These are phyloP conservation scores for Pseudozyma tsukubaensis DNA, from an alignment of 1,284 basidiomycete genomes.

Conservation along the genomic window DNA sequence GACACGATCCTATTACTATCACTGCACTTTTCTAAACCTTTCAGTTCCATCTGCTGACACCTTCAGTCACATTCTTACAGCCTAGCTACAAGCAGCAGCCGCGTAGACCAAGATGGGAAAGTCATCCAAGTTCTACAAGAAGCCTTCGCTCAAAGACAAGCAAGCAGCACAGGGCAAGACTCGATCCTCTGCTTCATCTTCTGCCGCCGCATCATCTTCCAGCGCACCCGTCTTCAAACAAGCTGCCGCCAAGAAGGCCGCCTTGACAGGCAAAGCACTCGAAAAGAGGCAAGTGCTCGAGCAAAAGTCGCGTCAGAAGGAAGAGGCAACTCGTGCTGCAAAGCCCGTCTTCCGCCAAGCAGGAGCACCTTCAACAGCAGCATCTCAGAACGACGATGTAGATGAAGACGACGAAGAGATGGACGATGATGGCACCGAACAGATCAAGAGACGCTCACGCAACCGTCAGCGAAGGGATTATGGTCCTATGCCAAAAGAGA, in stretches of 20 bases:
- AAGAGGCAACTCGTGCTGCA: slow-evolving; percentile 37
- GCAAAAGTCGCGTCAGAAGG: slow-evolving; percentile 39
- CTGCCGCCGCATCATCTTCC: slow-evolving; percentile 5
- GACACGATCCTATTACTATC: too few species aligned
- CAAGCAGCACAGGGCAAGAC: slow-evolving; percentile 36
- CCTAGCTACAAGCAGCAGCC: not conserved
- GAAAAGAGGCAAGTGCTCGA: slow-evolving; percentile 33
- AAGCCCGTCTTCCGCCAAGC: slow-evolving; percentile 46
- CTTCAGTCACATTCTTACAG: not conserved
- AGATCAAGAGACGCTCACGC: slow-evolving; percentile 43
- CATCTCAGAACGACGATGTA: slow-evolving; percentile 10
- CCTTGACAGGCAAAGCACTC: slow-evolving; percentile 33
- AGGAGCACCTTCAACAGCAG: slow-evolving; percentile 5
- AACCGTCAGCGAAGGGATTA: slow-evolving; percentile 43
- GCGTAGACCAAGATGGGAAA: slow-evolving; percentile 39
- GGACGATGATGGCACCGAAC: slow-evolving; percentile 17
- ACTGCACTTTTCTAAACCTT: too few species aligned
- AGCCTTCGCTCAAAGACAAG: slow-evolving; percentile 51
- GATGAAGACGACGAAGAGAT: slow-evolving; percentile 23
- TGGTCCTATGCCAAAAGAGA: slow-evolving; percentile 49
- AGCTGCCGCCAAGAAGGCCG: slow-evolving; percentile 26
- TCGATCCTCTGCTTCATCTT: slow-evolving; percentile 28
- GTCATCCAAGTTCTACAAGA: slow-evolving; percentile 55
- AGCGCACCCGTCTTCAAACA: slow-evolving; percentile 26
- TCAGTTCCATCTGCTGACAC: not conserved